A percentile compares a stretch with the other conserved stretches of the same genome.
These are phyloP conservation scores for Neofusicoccum ribis DNA, from an alignment of 2,329 filamentous ascomycete genomes.

Conservation along the genomic window DNA sequence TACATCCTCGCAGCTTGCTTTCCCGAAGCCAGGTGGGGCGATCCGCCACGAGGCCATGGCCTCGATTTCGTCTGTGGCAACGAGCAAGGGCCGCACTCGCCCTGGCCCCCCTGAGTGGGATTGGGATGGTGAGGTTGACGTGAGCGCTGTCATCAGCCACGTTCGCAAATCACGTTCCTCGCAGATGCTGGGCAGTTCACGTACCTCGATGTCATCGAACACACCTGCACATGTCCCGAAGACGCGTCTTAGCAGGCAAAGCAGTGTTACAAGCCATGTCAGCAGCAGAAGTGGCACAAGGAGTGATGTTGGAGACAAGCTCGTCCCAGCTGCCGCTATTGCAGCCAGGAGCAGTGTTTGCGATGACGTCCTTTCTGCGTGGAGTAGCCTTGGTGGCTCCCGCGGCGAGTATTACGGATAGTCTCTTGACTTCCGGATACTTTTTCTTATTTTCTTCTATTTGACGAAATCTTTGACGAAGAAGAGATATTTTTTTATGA, in stretches of 20 bases:
- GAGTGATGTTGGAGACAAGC: not conserved
- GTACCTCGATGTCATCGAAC: not conserved
- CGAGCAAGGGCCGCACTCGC: not conserved
- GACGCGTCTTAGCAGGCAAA: not conserved
- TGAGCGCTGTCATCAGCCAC: constrained; percentile 1
- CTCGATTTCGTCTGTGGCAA: constrained; percentile 26
- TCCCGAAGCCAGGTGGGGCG: not conserved
- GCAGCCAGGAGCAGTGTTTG: constrained; percentile 40
- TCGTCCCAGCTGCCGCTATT: not conserved
- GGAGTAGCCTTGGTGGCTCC: constrained; percentile 46
- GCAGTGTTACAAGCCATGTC: constrained; percentile 13
- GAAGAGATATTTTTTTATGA: not conserved
- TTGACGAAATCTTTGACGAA: not conserved
- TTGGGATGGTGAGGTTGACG: not conserved
- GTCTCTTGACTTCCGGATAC: not conserved
- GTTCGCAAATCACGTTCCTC: constrained; percentile 9
- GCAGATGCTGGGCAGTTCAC: not conserved
- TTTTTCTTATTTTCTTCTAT: not conserved
- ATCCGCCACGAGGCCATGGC: constrained; percentile 19
- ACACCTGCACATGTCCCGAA: not conserved
- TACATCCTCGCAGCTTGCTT: not conserved
- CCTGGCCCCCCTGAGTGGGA: not conserved
- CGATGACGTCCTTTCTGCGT: constrained; percentile 49
- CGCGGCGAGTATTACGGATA: not conserved
- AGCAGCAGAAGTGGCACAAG: not conserved